Evolutionary conservation across 1,284 basidiomycete species (phyloP), one percentile per base, ranked within the genome.

Genomic region (Cryptococcus sp.): DNA sequence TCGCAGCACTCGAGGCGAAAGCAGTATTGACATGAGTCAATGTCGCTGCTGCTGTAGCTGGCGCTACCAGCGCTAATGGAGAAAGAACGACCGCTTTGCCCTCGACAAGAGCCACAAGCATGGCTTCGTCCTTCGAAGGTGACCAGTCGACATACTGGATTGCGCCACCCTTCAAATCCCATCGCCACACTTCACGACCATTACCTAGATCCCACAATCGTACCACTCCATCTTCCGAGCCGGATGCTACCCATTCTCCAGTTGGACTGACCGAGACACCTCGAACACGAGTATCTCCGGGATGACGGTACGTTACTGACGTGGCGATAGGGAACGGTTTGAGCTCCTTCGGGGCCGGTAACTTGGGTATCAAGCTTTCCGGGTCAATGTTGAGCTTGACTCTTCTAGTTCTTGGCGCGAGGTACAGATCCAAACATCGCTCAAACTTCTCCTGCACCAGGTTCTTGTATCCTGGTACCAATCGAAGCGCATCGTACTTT

Each of bases 401-500:
- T 58, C 88, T 82, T 66, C 93, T 89, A 67, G 97, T 87, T 51
- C 96, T 86, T 40, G 96, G 96, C 6, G 96, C 96, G 48, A 99
- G 86, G 78, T 99, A 99, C 43, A 99, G 82, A 79, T 99, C 96
- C 39, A 99, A 84, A 77, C 96, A 94, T 26, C 96, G 87, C 70
- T 87, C 87, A 79, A 99, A 98, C 51, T 93, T 86, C 70, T 99
- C 89, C 76, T 95, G 90, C 63, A 99, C 91, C 75, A 98, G 93
- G 64, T 87, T 85, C 68, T 89, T 84, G 79, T 96, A 98, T 3
- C 88, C 94, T 2, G 94, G 93, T 5, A 99, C 96, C 41, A 89
- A 85, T 38, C 96, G 89, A 50, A 99, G 80, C 1, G 91, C 83
- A 53, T 85, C 80, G 78, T 92, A 87, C 80, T 97, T 97, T 75